Evolutionary conservation across 2,329 filamentous ascomycete genomes (phyloP).

Genomic region (Cordyceps militaris): DNA sequence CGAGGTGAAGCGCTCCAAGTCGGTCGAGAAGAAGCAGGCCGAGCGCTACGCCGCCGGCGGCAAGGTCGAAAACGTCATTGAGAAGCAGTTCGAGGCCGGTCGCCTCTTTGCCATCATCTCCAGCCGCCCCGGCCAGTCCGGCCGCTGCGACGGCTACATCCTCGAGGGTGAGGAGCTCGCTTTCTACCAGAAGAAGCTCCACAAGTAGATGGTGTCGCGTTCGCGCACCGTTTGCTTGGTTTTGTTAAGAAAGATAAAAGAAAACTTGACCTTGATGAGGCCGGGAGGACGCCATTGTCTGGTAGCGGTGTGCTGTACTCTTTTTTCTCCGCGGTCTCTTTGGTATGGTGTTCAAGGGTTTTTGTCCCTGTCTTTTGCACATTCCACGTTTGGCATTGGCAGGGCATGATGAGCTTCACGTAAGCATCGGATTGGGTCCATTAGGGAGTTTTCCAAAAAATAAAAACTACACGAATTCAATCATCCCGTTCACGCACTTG

Average conservation of each 20-base stretch:
- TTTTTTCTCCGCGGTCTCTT: constrained; percentile 16
- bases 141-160: constrained; percentile 94
- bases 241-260: neutral
- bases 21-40: constrained; percentile 93
- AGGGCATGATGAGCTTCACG: constrained; percentile 31
- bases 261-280: constrained; percentile 6
- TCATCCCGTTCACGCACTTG: neutral
- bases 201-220: constrained; percentile 63
- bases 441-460: constrained; percentile 25
- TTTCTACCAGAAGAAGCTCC: constrained; percentile 99
- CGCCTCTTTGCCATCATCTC: constrained; percentile 91
- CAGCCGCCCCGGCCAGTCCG: constrained; percentile 92
- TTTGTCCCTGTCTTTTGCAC: constrained; percentile 17
- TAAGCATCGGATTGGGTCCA: constrained; percentile 32
- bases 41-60: constrained; percentile 72
- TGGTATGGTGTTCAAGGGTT: constrained; percentile 33
- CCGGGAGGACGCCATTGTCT: neutral
- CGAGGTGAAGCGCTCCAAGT: constrained; percentile 88
- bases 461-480: constrained; percentile 8
- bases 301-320: constrained; percentile 5
- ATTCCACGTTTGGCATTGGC: constrained; percentile 25
- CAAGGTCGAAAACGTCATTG: constrained; percentile 88
- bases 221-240: constrained; percentile 21
- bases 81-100: constrained; percentile 99
- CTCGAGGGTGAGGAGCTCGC: constrained; percentile 98